These are phyloP conservation scores for Cytospora mali DNA, from an alignment of 2,329 filamentous ascomycete species.

Conservation along the genomic window DNA sequence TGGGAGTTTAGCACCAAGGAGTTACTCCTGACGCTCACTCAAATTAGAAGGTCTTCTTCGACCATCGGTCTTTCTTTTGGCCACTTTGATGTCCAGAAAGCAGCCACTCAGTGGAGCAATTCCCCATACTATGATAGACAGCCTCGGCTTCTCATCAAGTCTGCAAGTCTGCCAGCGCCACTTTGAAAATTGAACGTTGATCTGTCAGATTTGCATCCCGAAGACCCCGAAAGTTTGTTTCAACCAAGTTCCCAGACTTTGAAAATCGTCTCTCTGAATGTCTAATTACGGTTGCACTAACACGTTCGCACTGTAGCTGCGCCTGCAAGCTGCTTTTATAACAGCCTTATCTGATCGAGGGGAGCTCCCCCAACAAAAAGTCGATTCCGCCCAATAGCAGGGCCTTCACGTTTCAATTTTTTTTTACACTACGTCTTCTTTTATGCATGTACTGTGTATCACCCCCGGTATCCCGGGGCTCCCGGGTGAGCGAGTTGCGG, in stretches of 20 bases:
- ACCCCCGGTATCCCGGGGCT: not conserved
- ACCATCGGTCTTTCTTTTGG: not conserved
- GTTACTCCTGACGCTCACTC: too few species aligned
- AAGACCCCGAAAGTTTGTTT: not conserved
- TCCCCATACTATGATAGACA: not conserved
- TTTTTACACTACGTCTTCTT: not conserved
- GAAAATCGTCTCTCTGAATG: too few species aligned
- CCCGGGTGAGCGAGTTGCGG: not conserved
- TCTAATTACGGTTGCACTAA: not conserved
- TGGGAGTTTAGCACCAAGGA: too few species aligned
- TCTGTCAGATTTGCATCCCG: not conserved
- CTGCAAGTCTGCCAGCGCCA: too few species aligned
- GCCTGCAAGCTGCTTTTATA: not conserved
- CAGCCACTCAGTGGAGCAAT: not conserved
- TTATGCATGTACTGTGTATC: too few species aligned
- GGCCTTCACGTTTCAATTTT: not conserved
- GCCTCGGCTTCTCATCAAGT: not conserved
- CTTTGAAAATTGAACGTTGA: not conserved
- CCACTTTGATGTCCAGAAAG: not conserved
- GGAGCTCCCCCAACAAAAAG: not conserved
- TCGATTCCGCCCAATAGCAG: not conserved
- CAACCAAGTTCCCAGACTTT: not conserved
- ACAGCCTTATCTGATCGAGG: not conserved
- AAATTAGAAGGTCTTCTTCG: not conserved
- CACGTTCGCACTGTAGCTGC: not conserved